Evolutionary conservation across 2,329 filamentous ascomycete genomes (phyloP).

Genomic region (Colletotrichum scovillei): DNA sequence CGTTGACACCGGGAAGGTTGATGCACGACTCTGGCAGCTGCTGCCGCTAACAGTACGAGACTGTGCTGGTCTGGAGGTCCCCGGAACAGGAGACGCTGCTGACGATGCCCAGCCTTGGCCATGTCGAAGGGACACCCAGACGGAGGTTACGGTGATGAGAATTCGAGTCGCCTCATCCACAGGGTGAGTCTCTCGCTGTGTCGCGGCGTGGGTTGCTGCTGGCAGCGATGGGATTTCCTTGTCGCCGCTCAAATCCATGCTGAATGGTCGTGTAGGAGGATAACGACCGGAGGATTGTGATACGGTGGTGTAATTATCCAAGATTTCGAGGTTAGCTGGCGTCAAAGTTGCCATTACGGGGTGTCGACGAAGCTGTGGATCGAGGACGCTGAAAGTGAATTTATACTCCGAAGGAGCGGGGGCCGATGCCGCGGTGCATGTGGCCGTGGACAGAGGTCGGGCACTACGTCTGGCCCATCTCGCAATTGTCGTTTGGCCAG

Average conservation of each 20-base stretch:
- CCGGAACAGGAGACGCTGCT: conserved; percentile 6
- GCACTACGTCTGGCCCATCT: conserved; percentile 72
- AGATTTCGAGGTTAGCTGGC: conserved; percentile 72
- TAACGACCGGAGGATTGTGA: conserved; percentile 60
- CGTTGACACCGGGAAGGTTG: conserved; percentile 27
- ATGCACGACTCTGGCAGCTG: conserved; percentile 23
- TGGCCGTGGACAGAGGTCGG: conserved; percentile 38
- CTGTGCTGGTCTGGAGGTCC: conserved; percentile 9
- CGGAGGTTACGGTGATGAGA: conserved; percentile 40
- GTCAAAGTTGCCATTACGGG: conserved; percentile 79
- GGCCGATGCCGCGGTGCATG: conserved; percentile 36
- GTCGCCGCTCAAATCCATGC: conserved; percentile 33
- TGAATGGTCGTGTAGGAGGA: conserved; percentile 56
- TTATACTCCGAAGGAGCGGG: conserved; percentile 57
- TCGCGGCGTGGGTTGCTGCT: neutral
- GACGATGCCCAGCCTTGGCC: conserved; percentile 36
- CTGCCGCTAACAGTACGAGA: conserved; percentile 12
- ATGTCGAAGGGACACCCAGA: conserved; percentile 41
- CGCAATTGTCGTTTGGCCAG: conserved; percentile 69
- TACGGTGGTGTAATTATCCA: conserved; percentile 73
- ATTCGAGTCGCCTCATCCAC: conserved; percentile 38
- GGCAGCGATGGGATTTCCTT: conserved; percentile 14
- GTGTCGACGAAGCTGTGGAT: conserved; percentile 75
- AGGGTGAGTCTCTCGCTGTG: conserved; percentile 33
- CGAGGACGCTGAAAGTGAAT: conserved; percentile 83